Conservation (phyloP, 768 basidiomycete species). For the Hydnomerulius pinastri region DNA sequence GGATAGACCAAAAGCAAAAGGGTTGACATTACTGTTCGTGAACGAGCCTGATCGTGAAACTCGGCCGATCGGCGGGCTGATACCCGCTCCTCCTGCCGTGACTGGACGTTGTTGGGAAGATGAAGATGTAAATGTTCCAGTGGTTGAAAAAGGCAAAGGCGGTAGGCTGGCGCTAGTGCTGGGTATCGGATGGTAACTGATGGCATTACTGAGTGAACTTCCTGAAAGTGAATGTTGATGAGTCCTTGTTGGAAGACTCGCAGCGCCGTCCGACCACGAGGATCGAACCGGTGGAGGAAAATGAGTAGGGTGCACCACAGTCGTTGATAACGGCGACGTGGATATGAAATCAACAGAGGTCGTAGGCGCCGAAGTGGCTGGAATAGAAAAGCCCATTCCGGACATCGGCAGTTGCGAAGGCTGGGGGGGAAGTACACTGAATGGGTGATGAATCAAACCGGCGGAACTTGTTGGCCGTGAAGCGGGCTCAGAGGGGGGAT, state of each 20-base stretch:
- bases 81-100: slow-evolving; percentile 23
- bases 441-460: slow-evolving; percentile 21
- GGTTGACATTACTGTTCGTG: slow-evolving; percentile 43
- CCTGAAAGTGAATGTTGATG: slow-evolving; percentile 35
- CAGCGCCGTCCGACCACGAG: slow-evolving; percentile 32
- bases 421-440: slow-evolving; percentile 26
- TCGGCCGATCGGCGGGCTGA: slow-evolving; percentile 46
- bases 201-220: slow-evolving; percentile 27
- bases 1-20: slow-evolving; percentile 40
- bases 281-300: slow-evolving; percentile 29
- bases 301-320: slow-evolving; percentile 22
- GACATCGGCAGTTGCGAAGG: slow-evolving; percentile 14
- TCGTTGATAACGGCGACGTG: slow-evolving; percentile 20
- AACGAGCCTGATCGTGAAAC: slow-evolving; percentile 62
- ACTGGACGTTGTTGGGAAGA: slow-evolving; percentile 27
- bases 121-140: slow-evolving; percentile 32
- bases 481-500: slow-evolving; percentile 27
- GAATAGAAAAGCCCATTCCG: slow-evolving; percentile 21
- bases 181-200: slow-evolving; percentile 35
- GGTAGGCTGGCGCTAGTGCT: slow-evolving; percentile 31
- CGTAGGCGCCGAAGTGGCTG: slow-evolving; percentile 19
- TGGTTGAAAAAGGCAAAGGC: slow-evolving; percentile 30
- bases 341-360: slow-evolving; percentile 24
- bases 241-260: slow-evolving; percentile 27
- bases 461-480: slow-evolving; percentile 37